Evolutionary conservation across 805 yeast species (phyloP).

Genomic region (Blastobotrys terrestris): DNA sequence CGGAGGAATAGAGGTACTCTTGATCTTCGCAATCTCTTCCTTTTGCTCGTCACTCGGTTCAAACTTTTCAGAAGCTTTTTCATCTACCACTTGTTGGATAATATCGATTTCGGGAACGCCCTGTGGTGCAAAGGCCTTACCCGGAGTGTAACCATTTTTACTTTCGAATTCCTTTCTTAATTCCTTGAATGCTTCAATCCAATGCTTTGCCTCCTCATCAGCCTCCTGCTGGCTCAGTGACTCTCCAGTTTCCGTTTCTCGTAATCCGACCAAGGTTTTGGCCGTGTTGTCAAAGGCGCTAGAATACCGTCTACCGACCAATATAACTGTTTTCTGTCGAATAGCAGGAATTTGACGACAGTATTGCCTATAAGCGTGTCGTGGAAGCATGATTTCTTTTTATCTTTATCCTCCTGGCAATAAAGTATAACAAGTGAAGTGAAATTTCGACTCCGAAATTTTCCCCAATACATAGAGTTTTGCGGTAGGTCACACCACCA

Average conservation of each 20-base stretch:
- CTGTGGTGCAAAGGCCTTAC: constrained; percentile 37
- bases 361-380: background rate
- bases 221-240: constrained; percentile 23
- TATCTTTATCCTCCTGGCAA: no score
- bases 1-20: constrained; percentile 51
- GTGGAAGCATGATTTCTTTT: background rate
- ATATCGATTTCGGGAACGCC: constrained; percentile 32
- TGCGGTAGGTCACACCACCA: background rate
- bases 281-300: constrained; percentile 11
- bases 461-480: background rate
- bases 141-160: constrained; percentile 33
- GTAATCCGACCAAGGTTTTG: constrained; percentile 18
- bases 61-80: constrained; percentile 12
- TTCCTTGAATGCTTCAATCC: constrained; percentile 38
- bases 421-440: no score
- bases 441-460: no score
- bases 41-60: constrained; percentile 59
- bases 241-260: constrained; percentile 5
- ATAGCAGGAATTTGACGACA: background rate
- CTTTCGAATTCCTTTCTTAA: constrained; percentile 34
- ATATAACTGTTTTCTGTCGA: background rate
- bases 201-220: constrained; percentile 35
- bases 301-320: background rate
- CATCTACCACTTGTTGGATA: constrained; percentile 25
- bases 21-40: constrained; percentile 46